Evolutionary conservation across 331 rosid genomes (phyloP), one percentile per base, ranked within the genome.

Genomic region (Saraca asoca): DNA sequence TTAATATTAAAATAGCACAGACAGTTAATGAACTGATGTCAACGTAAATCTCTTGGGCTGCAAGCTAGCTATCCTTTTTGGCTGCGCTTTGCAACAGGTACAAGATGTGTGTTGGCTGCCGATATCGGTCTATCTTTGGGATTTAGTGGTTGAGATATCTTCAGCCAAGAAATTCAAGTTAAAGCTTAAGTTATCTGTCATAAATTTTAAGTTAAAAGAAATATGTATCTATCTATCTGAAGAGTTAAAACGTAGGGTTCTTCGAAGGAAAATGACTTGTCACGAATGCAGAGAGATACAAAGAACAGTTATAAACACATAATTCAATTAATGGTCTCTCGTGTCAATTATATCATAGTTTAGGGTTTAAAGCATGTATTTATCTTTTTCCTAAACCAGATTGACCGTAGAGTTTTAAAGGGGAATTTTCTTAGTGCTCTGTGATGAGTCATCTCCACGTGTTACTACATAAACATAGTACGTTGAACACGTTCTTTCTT

Each of bases 391-490:
- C n/a, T 24, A 24, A 24, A 60, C 72, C 78, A 41, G 64, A 77
- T 58, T 29, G 50, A 62, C 43, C 43, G 7, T 6, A 39, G 10
- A 10, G 41, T 6, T 6, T 37, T 5, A 37, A 37, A 37, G 41
- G 41, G 43, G 9, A 2, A 8, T 5, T 39, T 9, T 39, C 11
- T 5, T 8, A 5, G 43, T 39, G 10, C 43, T 68, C 51, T 70
- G 61, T 20, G 83, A 80, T 79, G 91, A 85, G 86, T 87, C 95
- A 82, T 49, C 73, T 64, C 87, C 88, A 85, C 82, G 81, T 79
- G 84, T 80, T 38, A 34, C 59, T 39, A 39, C 10, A 39, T 39
- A 10, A 39, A 39, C 43, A 7, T 6, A 39, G 84, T 70, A 73
- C 80, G 61, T 78, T 73, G 73, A 63, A 70, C 12, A 49, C 68